Evolutionary conservation across 2,329 filamentous ascomycete genomes (phyloP).

Genomic region (Neophaeococcomyces aloes): DNA sequence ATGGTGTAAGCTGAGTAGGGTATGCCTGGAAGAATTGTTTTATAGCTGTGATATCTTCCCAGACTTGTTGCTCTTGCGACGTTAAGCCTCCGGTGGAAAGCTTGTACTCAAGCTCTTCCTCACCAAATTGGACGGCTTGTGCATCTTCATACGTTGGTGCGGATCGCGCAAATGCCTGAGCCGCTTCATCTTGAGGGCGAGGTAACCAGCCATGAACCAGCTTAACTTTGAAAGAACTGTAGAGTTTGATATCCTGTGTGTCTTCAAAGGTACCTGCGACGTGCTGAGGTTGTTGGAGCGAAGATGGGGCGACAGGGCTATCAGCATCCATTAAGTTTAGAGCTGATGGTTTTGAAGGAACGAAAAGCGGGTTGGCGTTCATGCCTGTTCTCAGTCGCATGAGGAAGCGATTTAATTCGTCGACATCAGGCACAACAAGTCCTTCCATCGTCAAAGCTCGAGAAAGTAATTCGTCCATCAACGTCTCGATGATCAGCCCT

Average conservation of each 20-base stretch:
- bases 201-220: constrained; percentile 92
- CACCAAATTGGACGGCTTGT: constrained; percentile 75
- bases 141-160: constrained; percentile 85
- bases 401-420: constrained; percentile 78
- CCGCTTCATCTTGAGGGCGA: constrained; percentile 49
- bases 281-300: constrained; percentile 13
- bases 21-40: constrained; percentile 68
- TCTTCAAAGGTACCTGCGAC: constrained; percentile 69
- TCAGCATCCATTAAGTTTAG: constrained; percentile 29
- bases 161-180: constrained; percentile 57
- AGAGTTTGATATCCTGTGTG: constrained; percentile 80
- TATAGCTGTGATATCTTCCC: constrained; percentile 75
- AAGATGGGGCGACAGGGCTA: constrained; percentile 10
- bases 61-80: constrained; percentile 63
- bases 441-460: constrained; percentile 48
- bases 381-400: constrained; percentile 87
- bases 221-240: constrained; percentile 78
- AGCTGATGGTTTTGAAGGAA: constrained; percentile 46
- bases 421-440: constrained; percentile 66
- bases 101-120: constrained; percentile 79
- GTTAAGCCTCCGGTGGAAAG: constrained; percentile 55
- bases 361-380: constrained; percentile 91
- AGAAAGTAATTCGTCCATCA: constrained; percentile 89
- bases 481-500: constrained; percentile 70
- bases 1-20: constrained; percentile 75